Percentiles rank a stretch among this genome's conserved stretches.
These are phyloP conservation scores for Magnolia officinalis DNA, from an alignment of 164 flowering plant genomes.

Conservation along the genomic window DNA sequence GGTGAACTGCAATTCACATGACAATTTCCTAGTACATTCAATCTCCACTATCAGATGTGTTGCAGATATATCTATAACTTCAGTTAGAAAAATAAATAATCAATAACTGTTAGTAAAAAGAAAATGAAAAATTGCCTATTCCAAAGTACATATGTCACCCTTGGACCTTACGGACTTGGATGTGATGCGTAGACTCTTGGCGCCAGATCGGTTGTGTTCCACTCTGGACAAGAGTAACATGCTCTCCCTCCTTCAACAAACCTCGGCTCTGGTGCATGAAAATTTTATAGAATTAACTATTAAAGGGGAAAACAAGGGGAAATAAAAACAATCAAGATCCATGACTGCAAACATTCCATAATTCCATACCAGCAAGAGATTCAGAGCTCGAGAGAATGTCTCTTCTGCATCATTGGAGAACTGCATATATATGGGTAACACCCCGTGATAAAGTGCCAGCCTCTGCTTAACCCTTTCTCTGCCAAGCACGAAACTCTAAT, in stretches of 20 bases:
- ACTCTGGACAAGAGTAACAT: conserved; percentile 92
- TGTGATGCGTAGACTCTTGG: conserved; percentile 78
- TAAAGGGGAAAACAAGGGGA: background rate
- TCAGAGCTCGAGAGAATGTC: conserved; percentile 77
- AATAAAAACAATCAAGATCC: background rate
- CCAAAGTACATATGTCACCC: conserved; percentile 26
- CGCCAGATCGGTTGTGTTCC: conserved; percentile 98
- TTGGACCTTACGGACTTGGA: conserved; percentile 80
- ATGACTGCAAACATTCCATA: conserved; percentile 20
- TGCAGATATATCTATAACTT: background rate
- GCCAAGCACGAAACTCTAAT: conserved; percentile 18
- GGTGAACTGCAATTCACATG: background rate
- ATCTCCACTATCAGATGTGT: background rate
- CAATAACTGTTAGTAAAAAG: background rate
- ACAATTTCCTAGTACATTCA: background rate
- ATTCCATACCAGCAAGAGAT: conserved; percentile 56
- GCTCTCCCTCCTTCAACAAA: conserved; percentile 61
- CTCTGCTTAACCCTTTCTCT: conserved; percentile 86
- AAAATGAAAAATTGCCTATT: background rate
- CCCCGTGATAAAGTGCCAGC: conserved; percentile 84
- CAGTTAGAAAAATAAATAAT: conserved; percentile 1
- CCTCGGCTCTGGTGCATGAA: conserved; percentile 41
- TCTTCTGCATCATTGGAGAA: conserved; percentile 91
- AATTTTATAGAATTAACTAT: background rate
- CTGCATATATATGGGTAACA: conserved; percentile 76